A percentile compares a stretch with the other conserved stretches of the same genome.
Conservation (phyloP, 164 flowering plant genomes). For the Tetrastigma voinierianum region DNA sequence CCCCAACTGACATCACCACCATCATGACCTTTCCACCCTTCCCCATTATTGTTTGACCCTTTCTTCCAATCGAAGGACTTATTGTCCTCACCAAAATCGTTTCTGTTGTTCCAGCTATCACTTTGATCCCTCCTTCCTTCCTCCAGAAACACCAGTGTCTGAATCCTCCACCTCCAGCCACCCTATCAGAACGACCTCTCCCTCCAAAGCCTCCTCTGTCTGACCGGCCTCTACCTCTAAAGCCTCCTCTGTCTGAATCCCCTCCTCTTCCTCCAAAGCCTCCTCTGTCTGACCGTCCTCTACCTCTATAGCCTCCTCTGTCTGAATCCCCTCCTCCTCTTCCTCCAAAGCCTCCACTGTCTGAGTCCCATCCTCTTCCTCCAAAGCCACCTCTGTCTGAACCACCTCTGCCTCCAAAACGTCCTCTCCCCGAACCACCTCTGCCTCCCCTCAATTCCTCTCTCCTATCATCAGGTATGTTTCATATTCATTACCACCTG, state of each 20-base stretch:
- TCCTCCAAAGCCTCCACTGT: no score
- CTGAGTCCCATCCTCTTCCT: conserved; percentile 11
- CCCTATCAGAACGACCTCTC: no score
- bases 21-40: conserved; percentile 19
- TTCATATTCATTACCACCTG: conserved; percentile 14
- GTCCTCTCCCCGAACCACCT: conserved; percentile 24
- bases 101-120: conserved; percentile 24
- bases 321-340: no score
- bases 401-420: conserved; percentile 31
- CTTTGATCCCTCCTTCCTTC: conserved; percentile 30
- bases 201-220: no score
- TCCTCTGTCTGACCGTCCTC: no score
- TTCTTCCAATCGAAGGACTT: conserved; percentile 21
- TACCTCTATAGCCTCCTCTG: no score
- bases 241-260: no score
- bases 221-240: no score
- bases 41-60: conserved; percentile 8
- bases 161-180: no score
- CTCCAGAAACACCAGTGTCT: no score
- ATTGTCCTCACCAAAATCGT: conserved; percentile 19
- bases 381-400: conserved; percentile 34
- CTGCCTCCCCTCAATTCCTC: conserved; percentile 23
- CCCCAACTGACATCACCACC: conserved; percentile 17
- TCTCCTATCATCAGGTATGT: conserved; percentile 1
- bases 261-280: no score